Evolutionary conservation across 345 rosid species (phyloP).

Genomic region (Cardamine occulta): DNA sequence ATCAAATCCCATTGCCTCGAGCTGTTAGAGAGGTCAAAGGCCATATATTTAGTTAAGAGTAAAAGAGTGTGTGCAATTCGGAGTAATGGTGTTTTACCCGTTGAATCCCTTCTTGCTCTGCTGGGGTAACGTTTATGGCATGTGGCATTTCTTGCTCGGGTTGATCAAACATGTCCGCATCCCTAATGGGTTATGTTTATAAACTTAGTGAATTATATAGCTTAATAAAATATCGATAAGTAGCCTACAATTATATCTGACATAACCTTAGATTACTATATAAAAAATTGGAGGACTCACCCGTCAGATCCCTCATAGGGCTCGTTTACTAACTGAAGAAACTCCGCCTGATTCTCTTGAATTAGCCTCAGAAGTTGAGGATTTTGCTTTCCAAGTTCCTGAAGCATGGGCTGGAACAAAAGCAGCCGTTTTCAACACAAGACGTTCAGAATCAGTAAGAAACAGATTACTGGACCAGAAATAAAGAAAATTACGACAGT

Average conservation of each 20-base stretch:
- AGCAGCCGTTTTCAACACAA: conserved; percentile 29
- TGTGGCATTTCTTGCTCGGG: conserved; percentile 92
- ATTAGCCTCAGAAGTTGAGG: conserved; percentile 90
- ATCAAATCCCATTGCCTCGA: conserved; percentile 97
- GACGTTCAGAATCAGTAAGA: not conserved
- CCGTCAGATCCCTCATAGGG: conserved; percentile 93
- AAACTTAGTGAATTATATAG: not conserved
- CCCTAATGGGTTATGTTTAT: conserved; percentile 35
- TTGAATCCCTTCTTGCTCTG: conserved; percentile 90
- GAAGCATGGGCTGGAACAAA: conserved; percentile 91
- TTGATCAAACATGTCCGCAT: conserved; percentile 84
- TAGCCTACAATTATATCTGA: conserved; percentile 15
- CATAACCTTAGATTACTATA: not conserved
- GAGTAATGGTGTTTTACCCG: conserved; percentile 52
- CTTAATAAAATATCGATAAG: not conserved
- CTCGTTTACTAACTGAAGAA: conserved; percentile 92
- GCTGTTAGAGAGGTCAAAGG: conserved; percentile 49
- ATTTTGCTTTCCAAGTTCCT: conserved; percentile 98
- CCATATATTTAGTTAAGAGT: not conserved
- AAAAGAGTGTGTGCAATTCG: not conserved
- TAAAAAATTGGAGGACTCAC: conserved; percentile 51
- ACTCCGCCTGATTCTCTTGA: conserved; percentile 93
- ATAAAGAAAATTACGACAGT: not conserved
- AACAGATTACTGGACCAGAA: not conserved
- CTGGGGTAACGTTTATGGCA: conserved; percentile 87